These are phyloP conservation scores for Xylaria sp. DNA, from an alignment of 2,329 filamentous ascomycete genomes.

Conservation along the genomic window DNA sequence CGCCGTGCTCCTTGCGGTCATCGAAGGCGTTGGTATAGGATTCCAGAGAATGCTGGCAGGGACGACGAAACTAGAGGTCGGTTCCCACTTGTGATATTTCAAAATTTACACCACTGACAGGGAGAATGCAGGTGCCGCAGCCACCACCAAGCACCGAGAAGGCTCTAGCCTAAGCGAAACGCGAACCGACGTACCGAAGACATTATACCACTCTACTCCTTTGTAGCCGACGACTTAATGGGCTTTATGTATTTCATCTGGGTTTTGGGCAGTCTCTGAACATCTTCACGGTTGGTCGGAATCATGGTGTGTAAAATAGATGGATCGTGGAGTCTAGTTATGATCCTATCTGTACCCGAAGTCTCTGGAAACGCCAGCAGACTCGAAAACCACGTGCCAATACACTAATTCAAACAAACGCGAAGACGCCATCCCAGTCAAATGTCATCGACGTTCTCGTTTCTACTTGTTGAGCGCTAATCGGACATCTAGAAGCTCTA, in stretches of 20 bases:
- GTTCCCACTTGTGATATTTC: constrained; percentile 26
- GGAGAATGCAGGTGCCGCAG: constrained; percentile 31
- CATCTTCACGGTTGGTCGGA: constrained; percentile 21
- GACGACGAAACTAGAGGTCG: constrained; percentile 79
- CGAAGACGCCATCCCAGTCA: not conserved
- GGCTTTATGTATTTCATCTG: constrained; percentile 33
- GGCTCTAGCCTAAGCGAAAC: constrained; percentile 35
- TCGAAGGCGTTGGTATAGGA: constrained; percentile 95
- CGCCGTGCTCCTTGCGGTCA: constrained; percentile 89
- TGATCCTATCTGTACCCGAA: constrained; percentile 18
- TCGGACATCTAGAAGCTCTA: not conserved
- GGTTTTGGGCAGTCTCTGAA: constrained; percentile 29
- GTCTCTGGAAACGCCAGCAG: constrained; percentile 17
- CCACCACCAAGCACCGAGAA: constrained; percentile 39
- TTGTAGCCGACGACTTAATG: constrained; percentile 20
- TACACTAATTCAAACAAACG: constrained; percentile 30
- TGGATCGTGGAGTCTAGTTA: constrained; percentile 16
- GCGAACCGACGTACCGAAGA: constrained; percentile 12
- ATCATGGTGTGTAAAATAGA: constrained; percentile 35
- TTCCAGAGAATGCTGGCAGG: constrained; percentile 94
- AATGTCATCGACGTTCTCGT: not conserved
- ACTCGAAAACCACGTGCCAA: constrained; percentile 22
- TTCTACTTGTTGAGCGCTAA: not conserved
- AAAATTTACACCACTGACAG: not conserved
- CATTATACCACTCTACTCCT: constrained; percentile 34